These are phyloP conservation scores for Cyanidium caldarium DNA, from an alignment of 23 red algal species.

Conservation along the genomic window DNA sequence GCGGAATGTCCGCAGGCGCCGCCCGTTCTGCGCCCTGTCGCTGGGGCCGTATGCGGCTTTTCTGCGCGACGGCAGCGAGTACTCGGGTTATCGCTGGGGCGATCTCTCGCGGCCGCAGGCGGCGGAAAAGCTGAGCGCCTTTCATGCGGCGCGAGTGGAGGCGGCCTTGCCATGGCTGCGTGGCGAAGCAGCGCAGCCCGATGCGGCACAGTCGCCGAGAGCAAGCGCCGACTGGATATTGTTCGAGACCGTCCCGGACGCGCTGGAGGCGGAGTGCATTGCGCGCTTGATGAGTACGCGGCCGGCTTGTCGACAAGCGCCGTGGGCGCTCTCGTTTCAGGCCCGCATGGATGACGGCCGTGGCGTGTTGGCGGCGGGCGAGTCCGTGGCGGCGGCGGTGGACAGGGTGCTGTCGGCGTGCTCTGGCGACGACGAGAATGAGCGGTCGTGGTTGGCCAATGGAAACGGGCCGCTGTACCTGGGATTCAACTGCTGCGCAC, in stretches of 20 bases:
- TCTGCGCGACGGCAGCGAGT: conserved; percentile 9
- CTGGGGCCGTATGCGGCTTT: conserved; percentile 8
- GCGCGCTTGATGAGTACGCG: neutral
- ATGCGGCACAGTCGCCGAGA: no score
- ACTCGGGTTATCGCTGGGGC: conserved; percentile 3
- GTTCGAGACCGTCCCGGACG: conserved; percentile 18
- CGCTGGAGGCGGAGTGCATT: conserved; percentile 4
- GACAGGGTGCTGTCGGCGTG: neutral
- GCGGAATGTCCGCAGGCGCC: no score
- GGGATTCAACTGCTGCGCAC: conserved; percentile 1
- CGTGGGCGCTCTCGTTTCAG: conserved; percentile 1
- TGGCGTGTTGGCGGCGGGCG: neutral
- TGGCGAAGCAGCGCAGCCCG: no score
- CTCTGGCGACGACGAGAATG: neutral
- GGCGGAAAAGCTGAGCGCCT: no score
- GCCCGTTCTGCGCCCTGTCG: neutral
- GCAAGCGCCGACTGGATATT: neutral
- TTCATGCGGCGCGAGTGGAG: no score
- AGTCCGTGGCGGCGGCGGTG: neutral
- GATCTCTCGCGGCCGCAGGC: no score
- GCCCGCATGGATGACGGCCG: neutral
- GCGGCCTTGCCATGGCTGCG: no score
- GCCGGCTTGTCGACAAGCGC: neutral
- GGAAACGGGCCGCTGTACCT: neutral
- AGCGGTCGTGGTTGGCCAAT: neutral